Percentiles rank a stretch among this genome's conserved stretches.
phyloP scores from a whole-genome alignment of 228 moss, liverwort and hornwort species.

The Sphagnum magellanicum region DNA sequence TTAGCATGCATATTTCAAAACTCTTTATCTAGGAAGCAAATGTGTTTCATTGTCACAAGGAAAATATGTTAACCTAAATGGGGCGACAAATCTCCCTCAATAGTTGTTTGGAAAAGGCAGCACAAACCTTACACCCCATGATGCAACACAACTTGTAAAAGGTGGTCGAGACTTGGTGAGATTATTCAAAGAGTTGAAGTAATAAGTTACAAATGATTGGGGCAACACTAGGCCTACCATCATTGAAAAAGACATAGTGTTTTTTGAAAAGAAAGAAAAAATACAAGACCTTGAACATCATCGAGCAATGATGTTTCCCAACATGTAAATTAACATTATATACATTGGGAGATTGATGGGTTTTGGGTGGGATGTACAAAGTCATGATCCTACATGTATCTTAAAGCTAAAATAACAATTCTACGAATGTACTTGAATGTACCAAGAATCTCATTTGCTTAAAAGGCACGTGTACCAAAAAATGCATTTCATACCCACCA shows the following conservation, averaged over 20 bases:
- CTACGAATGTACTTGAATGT: no score
- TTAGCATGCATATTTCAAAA: no score
- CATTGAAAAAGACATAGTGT: slow-evolving; percentile 84
- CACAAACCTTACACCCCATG: slow-evolving; percentile 59
- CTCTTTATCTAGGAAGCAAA: no score
- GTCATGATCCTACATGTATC: no score
- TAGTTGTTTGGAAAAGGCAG: slow-evolving; percentile 94
- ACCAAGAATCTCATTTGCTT: no score
- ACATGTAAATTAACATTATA: slow-evolving; percentile 20
- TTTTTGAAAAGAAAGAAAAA: slow-evolving; percentile 83
- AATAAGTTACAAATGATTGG: slow-evolving; percentile 95
- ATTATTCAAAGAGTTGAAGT: slow-evolving; percentile 90
- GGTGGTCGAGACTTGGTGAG: slow-evolving; percentile 72
- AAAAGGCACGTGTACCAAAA: no score
- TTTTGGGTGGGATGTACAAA: no score
- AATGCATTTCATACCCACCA: no score
- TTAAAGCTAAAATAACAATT: no score
- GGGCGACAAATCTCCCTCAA: slow-evolving; percentile 90
- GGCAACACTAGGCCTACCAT: slow-evolving; percentile 71
- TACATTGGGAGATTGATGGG: no score
- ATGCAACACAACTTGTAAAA: slow-evolving; percentile 77
- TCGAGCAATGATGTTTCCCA: slow-evolving; percentile 54
- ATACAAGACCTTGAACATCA: slow-evolving; percentile 54
- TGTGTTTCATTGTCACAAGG: slow-evolving; percentile 25
- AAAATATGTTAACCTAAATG: slow-evolving; percentile 84